phyloP scores from a whole-genome alignment of 2,329 filamentous ascomycete species.

The Colletotrichum tofieldiae region DNA sequence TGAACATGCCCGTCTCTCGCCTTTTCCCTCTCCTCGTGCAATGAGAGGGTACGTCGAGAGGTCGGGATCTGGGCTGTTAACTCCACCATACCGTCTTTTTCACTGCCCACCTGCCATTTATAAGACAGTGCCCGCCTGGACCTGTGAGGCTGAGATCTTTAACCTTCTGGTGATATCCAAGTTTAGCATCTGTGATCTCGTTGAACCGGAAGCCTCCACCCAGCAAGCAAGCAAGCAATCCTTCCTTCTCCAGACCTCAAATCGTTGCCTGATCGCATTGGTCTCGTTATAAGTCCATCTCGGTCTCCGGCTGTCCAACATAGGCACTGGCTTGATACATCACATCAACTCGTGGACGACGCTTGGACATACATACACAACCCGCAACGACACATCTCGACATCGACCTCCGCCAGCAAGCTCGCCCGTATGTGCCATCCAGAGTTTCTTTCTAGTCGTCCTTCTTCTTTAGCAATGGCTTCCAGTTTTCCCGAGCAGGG shows the following conservation, averaged over 20 bases:
- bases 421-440: constrained; percentile 49
- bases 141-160: constrained; percentile 45
- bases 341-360: constrained; percentile 25
- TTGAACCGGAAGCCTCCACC: constrained; percentile 43
- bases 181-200: constrained; percentile 44
- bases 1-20: constrained; percentile 35
- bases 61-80: constrained; percentile 36
- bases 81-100: constrained; percentile 39
- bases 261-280: constrained; percentile 37
- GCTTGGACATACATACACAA: constrained; percentile 32
- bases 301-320: constrained; percentile 22
- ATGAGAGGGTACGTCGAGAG: constrained; percentile 37
- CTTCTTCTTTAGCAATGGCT: constrained; percentile 50
- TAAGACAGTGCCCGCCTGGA: constrained; percentile 43
- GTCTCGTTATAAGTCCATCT: constrained; percentile 40
- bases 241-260: constrained; percentile 38
- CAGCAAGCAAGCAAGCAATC: constrained; percentile 41
- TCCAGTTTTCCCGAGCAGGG: constrained; percentile 47
- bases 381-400: constrained; percentile 22
- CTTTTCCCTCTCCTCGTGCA: constrained; percentile 28
- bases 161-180: constrained; percentile 46
- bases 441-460: constrained; percentile 47
- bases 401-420: constrained; percentile 21
- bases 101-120: constrained; percentile 45
- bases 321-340: constrained; percentile 36